Evolutionary conservation across 106 monocot species (phyloP).

Genomic region (Posidonia australis): DNA sequence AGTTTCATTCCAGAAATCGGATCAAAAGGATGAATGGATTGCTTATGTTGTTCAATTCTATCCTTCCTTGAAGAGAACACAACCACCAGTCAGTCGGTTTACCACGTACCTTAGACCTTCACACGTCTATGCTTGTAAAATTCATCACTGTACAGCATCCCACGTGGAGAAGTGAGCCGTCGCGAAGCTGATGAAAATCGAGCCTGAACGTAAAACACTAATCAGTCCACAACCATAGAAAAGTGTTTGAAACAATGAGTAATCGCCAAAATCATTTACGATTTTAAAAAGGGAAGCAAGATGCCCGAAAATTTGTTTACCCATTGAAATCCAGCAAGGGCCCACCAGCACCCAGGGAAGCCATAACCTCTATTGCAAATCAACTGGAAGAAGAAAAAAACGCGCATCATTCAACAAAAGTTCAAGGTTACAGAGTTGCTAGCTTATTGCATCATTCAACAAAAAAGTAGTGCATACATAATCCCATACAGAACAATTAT

Average conservation of each 20-base stretch:
- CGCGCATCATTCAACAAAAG: too few species aligned
- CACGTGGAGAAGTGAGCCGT: conserved; percentile 53
- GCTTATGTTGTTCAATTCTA: not conserved
- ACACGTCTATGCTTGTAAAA: conserved; percentile 22
- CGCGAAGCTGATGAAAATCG: conserved; percentile 54
- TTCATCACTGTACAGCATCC: conserved; percentile 44
- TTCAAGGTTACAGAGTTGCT: too few species aligned
- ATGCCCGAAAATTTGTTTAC: conserved; percentile 1
- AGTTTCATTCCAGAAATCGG: too few species aligned
- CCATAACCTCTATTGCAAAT: conserved; percentile 34
- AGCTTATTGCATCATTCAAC: too few species aligned
- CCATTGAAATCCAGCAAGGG: conserved; percentile 61
- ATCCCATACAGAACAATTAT: too few species aligned
- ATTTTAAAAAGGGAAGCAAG: not conserved
- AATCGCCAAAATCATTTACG: too few species aligned
- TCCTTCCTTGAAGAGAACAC: too few species aligned
- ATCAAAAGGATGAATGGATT: not conserved
- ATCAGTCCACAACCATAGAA: not conserved
- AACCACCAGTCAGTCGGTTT: too few species aligned
- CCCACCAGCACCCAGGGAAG: conserved; percentile 74
- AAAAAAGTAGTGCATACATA: too few species aligned
- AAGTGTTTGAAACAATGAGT: too few species aligned
- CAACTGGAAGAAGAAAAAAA: conserved; percentile 22
- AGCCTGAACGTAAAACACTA: conserved; percentile 24
- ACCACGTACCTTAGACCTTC: conserved; percentile 34